phyloP scores from a whole-genome alignment of 495 filamentous ascomycete species.

The Xylaria intraflava region DNA sequence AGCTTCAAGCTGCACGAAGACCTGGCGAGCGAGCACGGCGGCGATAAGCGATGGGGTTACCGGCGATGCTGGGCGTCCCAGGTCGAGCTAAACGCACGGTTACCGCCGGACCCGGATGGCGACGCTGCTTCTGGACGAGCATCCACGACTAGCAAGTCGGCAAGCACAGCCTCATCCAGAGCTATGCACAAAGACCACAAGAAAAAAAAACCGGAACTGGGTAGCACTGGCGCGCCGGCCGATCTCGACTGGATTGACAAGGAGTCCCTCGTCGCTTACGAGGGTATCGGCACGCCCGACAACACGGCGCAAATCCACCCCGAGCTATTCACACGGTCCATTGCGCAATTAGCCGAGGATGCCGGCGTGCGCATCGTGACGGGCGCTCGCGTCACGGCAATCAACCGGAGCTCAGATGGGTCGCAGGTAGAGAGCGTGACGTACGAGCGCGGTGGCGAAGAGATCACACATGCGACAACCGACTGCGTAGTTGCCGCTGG shows the following conservation, averaged over 20 bases:
- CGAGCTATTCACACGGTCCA: constrained; percentile 73
- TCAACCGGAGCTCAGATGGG: constrained; percentile 16
- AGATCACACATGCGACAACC: constrained; percentile 42
- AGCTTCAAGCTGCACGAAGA: constrained; percentile 70
- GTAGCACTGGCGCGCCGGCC: constrained; percentile 39
- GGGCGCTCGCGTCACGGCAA: constrained; percentile 37
- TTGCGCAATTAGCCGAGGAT: constrained; percentile 68
- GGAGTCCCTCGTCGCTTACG: constrained; percentile 54
- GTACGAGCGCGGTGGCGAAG: constrained; percentile 51
- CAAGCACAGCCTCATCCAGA: constrained; percentile 7
- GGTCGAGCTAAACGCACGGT: constrained; percentile 47
- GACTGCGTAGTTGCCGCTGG: constrained; percentile 61
- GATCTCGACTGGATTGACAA: constrained; percentile 72
- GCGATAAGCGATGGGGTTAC: constrained; percentile 73
- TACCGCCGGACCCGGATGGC: constrained; percentile 13
- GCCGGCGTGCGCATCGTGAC: constrained; percentile 61
- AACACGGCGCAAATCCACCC: constrained; percentile 83
- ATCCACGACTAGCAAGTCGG: not conserved
- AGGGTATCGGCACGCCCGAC: constrained; percentile 58
- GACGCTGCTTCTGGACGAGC: not conserved
- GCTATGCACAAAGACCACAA: constrained; percentile 25
- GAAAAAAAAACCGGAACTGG: constrained; percentile 14
- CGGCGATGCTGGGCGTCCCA: constrained; percentile 63
- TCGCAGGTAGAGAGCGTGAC: constrained; percentile 21
- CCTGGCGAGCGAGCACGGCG: constrained; percentile 68